A percentile compares a stretch with the other conserved stretches of the same genome.
These are phyloP conservation scores for Musa balbisiana DNA, from an alignment of 202 grass and related monocot species.

Conservation along the genomic window DNA sequence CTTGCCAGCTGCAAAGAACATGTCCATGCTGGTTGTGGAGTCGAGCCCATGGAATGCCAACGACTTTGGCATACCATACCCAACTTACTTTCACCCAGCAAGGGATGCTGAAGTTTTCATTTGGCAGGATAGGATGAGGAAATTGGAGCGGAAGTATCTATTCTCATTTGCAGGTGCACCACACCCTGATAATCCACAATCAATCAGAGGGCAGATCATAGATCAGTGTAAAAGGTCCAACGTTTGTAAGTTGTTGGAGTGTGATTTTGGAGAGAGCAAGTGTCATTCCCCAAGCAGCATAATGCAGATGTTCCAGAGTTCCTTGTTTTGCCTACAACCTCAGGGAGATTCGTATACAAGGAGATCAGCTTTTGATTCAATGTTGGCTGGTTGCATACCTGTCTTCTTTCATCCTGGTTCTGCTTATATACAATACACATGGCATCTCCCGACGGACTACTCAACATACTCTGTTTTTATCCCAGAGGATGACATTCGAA, in stretches of 20 bases:
- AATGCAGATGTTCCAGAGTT: slow-evolving; percentile 98
- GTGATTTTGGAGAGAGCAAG: slow-evolving; percentile 92
- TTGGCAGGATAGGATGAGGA: slow-evolving; percentile 96
- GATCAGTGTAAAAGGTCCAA: slow-evolving; percentile 78
- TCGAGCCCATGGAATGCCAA: slow-evolving; percentile 93
- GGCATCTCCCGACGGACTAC: slow-evolving; percentile 93
- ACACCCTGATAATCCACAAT: slow-evolving; percentile 70
- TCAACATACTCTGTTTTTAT: slow-evolving; percentile 90
- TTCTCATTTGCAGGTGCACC: slow-evolving; percentile 95
- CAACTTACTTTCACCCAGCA: slow-evolving; percentile 88
- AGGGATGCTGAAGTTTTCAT: slow-evolving; percentile 70
- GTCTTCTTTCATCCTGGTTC: slow-evolving; percentile 99
- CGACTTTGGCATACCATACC: slow-evolving; percentile 86
- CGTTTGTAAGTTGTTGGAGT: slow-evolving; percentile 73
- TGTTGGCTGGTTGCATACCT: slow-evolving; percentile 87
- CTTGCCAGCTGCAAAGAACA: slow-evolving; percentile 74
- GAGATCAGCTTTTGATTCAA: slow-evolving; percentile 97
- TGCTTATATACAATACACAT: slow-evolving; percentile 84
- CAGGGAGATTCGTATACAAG: slow-evolving; percentile 97
- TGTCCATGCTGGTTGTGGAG: slow-evolving; percentile 98
- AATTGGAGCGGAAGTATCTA: slow-evolving; percentile 59
- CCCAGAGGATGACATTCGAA: slow-evolving; percentile 53
- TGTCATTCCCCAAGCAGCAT: slow-evolving; percentile 83
- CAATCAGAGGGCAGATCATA: slow-evolving; percentile 78
- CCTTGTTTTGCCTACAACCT: slow-evolving; percentile 86